phyloP scores from a whole-genome alignment of 805 yeast species.

The Wickerhamomyces mucosus region DNA sequence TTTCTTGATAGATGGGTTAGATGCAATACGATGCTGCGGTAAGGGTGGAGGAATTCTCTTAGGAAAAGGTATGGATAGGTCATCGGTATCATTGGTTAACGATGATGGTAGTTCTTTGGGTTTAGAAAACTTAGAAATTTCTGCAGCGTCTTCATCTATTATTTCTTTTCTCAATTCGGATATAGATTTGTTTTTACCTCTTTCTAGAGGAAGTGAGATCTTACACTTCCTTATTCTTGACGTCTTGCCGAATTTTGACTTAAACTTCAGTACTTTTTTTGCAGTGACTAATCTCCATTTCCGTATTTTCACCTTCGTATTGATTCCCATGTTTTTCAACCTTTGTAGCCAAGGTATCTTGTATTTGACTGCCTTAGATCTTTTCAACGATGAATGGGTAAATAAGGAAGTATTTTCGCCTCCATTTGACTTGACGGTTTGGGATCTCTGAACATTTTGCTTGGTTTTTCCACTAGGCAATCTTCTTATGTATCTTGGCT shows the following conservation, averaged over 20 bases:
- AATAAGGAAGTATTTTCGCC: constrained; percentile 10
- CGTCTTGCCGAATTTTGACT: constrained; percentile 3
- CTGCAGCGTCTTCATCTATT: constrained; percentile 12
- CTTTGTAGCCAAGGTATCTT: constrained; percentile 28
- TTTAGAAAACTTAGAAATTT: constrained; percentile 1
- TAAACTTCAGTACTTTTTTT: constrained; percentile 13
- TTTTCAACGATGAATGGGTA: constrained; percentile 18
- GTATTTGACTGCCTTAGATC: constrained; percentile 28
- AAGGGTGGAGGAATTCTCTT: constrained; percentile 12
- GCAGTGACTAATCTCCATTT: constrained; percentile 21
- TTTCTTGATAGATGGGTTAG: constrained; percentile 10
- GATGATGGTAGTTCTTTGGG: constrained; percentile 1
- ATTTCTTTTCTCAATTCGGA: constrained; percentile 20
- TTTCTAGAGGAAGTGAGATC: constrained; percentile 14
- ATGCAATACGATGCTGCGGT: constrained; percentile 19
- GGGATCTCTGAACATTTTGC: background rate
- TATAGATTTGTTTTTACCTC: constrained; percentile 15
- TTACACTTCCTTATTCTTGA: constrained; percentile 4
- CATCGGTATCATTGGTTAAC: background rate
- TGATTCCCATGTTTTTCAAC: constrained; percentile 19
- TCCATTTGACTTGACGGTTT: background rate
- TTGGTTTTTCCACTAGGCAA: background rate
- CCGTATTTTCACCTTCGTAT: constrained; percentile 17
- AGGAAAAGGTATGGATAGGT: constrained; percentile 4
- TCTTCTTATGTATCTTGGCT: constrained; percentile 1